Evolutionary conservation across 225 moss, liverwort and hornwort species (phyloP), one percentile per base, ranked within the genome.

Genomic region (Pseudisothecium myosuroides): DNA sequence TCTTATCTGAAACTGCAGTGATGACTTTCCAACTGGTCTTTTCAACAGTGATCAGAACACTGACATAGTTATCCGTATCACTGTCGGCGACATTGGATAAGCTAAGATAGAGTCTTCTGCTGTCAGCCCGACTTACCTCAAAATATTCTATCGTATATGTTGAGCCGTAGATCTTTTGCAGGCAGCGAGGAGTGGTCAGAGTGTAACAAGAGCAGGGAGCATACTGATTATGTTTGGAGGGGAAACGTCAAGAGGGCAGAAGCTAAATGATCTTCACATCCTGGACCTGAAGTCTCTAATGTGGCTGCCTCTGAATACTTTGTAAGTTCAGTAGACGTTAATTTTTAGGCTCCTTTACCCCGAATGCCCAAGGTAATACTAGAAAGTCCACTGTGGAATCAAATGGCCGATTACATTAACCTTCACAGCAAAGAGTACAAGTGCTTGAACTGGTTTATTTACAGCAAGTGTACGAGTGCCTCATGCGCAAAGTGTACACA

Each of bases 151-250:
- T 88, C 66, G 60, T 81, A 41, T 60, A 54, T 85, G 59, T 88
- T 91, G 88, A 86, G 50, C 72, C 58, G 62, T 74, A 82, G 63
- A 82, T 62, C 13, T 78, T 79, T 89, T 90, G 76, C 93, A 98
- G 97, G 85, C 91, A 74, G 94, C 97, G 55, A 93, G 97, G 60
- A 94, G 94, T 93, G 96, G 97, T 60, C 97, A 98, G 85, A 96
- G 90, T 69, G 97, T 98, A 36, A 96, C 96, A 45, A 95, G 97
- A 87, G 97, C 97, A 82, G 97, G 97, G 64, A 96, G 96, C 64
- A 92, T 98, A 68, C 91, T 98, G 68, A 93, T 98, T 41, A 96
- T 98, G 96, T 96, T 98, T 80, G 97, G 97, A 82, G 97, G 97
- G 66, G 97, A 98, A 87, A 96, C 96, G 75, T 56, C 79, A 45